Evolutionary conservation across 192 early-diverging fungal species (phyloP).

Genomic region (Rhizophagus clarus): DNA sequence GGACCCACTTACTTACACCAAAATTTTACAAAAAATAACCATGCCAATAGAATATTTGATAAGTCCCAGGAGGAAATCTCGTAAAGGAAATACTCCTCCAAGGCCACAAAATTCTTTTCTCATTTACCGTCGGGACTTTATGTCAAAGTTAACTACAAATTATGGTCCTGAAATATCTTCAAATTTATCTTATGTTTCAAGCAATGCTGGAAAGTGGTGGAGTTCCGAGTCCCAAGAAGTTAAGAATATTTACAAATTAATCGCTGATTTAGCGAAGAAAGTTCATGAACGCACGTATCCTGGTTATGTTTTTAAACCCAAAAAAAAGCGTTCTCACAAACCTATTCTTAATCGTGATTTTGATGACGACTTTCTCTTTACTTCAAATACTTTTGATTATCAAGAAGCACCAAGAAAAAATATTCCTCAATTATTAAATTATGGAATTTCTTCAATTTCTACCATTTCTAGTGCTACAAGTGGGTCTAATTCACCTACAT

Average conservation of each 20-base stretch:
- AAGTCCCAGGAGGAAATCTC: background rate
- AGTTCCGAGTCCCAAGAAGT: background rate
- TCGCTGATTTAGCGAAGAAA: conserved; percentile 20
- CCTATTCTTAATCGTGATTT: too few species aligned
- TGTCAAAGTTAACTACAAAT: background rate
- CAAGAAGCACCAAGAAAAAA: too few species aligned
- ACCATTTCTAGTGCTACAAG: too few species aligned
- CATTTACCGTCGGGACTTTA: conserved; percentile 3
- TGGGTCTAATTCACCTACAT: too few species aligned
- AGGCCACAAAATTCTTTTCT: conserved; percentile 28
- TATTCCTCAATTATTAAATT: too few species aligned
- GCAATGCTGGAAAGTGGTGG: background rate
- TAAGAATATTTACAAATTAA: background rate
- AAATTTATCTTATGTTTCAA: conserved; percentile 13
- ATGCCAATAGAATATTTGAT: conserved; percentile 11
- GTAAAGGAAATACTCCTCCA: conserved; percentile 1
- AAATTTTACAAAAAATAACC: conserved; percentile 2
- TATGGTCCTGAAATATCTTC: background rate
- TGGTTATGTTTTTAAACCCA: conserved; percentile 30
- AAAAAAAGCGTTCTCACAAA: background rate
- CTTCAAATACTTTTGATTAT: too few species aligned
- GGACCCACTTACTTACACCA: background rate
- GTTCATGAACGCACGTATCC: conserved; percentile 23
- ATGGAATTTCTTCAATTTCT: too few species aligned
- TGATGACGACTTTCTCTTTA: too few species aligned